phyloP scores from a whole-genome alignment of 495 filamentous ascomycete genomes.

The Hypoxylon rickii region DNA sequence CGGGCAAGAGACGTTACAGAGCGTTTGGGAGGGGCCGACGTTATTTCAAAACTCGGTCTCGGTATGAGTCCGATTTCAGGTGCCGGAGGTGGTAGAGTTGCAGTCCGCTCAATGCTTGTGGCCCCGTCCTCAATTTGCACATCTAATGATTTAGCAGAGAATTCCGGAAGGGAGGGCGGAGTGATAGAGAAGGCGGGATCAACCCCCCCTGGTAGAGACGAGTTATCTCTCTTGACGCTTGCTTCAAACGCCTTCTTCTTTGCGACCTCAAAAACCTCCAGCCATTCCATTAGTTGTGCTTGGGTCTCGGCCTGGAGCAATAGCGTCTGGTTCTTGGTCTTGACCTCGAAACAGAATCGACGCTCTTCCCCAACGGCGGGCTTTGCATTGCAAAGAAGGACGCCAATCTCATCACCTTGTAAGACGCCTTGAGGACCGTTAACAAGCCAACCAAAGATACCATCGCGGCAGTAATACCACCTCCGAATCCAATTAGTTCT shows the following conservation, averaged over 20 bases:
- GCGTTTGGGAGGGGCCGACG: slow-evolving; percentile 49
- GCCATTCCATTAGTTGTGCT: slow-evolving; percentile 85
- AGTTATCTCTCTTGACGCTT: slow-evolving; percentile 61
- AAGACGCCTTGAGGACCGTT: slow-evolving; percentile 86
- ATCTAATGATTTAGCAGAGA: slow-evolving; percentile 76
- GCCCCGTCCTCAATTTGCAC: slow-evolving; percentile 60
- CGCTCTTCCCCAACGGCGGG: slow-evolving; percentile 91
- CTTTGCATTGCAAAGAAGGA: slow-evolving; percentile 88
- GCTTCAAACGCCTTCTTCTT: slow-evolving; percentile 88
- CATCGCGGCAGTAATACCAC: slow-evolving; percentile 94
- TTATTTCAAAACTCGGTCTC: slow-evolving; percentile 75
- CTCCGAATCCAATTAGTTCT: slow-evolving; percentile 83
- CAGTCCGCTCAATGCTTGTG: slow-evolving; percentile 34
- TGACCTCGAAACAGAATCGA: slow-evolving; percentile 97
- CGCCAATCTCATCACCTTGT: slow-evolving; percentile 94
- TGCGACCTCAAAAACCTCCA: slow-evolving; percentile 86
- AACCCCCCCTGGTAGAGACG: slow-evolving; percentile 60
- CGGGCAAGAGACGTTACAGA: slow-evolving; percentile 51
- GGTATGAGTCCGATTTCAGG: slow-evolving; percentile 58
- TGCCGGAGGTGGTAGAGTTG: slow-evolving; percentile 70
- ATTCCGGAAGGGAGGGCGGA: slow-evolving; percentile 83
- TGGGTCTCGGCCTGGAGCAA: slow-evolving; percentile 93
- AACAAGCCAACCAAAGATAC: slow-evolving; percentile 95
- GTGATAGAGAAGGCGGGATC: slow-evolving; percentile 94
- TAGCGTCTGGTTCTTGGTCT: slow-evolving; percentile 92